Conservation (phyloP, 2,329 filamentous ascomycete genomes). For the Akanthomyces uredinophilus region DNA sequence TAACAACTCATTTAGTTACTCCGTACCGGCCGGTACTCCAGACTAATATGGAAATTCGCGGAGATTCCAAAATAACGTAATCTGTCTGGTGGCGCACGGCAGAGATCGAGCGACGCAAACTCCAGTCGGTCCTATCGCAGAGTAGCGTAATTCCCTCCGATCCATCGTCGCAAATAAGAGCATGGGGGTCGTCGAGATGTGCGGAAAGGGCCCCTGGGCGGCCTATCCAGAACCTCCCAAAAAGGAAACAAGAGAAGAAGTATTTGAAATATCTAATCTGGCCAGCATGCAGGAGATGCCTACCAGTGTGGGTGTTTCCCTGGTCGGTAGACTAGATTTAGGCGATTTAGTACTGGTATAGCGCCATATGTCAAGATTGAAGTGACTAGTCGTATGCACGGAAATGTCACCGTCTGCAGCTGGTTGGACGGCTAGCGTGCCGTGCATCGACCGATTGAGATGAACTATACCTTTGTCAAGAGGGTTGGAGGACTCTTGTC, state of each 20-base stretch:
- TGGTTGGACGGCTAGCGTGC: not conserved
- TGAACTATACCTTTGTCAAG: too few relatives aligned
- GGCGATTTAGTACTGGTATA: not conserved
- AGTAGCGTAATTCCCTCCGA: not conserved
- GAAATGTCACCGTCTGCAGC: not conserved
- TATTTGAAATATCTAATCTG: not conserved
- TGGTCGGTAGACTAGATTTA: too few relatives aligned
- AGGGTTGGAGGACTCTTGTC: too few relatives aligned
- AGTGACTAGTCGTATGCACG: not conserved
- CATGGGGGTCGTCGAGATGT: not conserved
- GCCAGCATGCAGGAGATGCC: too few relatives aligned
- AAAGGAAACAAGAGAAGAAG: not conserved
- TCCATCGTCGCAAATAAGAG: not conserved
- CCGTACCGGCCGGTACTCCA: not conserved
- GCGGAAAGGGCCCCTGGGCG: too few relatives aligned
- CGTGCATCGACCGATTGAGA: not conserved
- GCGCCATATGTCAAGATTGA: not conserved
- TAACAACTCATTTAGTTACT: not conserved
- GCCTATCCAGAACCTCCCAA: not conserved
- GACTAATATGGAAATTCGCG: not conserved
- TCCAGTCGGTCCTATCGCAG: not conserved
- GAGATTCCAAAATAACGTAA: not conserved
- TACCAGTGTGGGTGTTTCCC: too few relatives aligned
- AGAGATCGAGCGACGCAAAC: not conserved
- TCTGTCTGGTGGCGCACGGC: not conserved